Evolutionary conservation across 805 yeast genomes (phyloP).

Genomic region (Lachancea quebecensis): DNA sequence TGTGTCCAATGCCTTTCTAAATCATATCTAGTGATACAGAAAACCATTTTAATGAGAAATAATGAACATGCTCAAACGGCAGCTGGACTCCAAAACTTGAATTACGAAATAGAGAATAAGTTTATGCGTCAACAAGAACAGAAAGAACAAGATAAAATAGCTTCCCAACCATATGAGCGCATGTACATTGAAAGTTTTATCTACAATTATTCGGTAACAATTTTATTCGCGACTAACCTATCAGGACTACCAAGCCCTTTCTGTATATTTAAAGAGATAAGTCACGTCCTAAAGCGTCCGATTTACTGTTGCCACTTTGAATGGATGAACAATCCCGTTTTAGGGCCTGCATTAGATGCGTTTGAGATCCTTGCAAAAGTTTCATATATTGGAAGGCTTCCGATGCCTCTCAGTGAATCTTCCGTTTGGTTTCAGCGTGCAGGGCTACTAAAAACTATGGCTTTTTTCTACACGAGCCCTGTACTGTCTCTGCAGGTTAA

Average conservation of each 20-base stretch:
- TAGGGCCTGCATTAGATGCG: slow-evolving; percentile 35
- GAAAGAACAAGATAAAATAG: background rate
- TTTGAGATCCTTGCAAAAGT: slow-evolving; percentile 36
- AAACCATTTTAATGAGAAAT: slow-evolving; percentile 14
- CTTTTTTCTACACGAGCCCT: slow-evolving; percentile 12
- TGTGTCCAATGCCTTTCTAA: slow-evolving; percentile 32
- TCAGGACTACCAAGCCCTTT: slow-evolving; percentile 39
- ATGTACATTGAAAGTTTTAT: slow-evolving; percentile 40
- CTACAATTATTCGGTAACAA: slow-evolving; percentile 36
- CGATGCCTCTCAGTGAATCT: slow-evolving; percentile 11
- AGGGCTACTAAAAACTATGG: slow-evolving; percentile 9
- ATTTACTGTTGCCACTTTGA: slow-evolving; percentile 32
- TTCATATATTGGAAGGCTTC: slow-evolving; percentile 31
- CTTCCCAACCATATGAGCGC: slow-evolving; percentile 26
- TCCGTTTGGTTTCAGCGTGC: slow-evolving; percentile 12
- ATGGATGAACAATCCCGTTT: slow-evolving; percentile 39
- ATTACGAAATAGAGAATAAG: slow-evolving; percentile 12
- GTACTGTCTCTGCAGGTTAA: slow-evolving; percentile 1
- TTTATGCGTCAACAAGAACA: slow-evolving; percentile 4
- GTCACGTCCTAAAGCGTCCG: slow-evolving; percentile 31
- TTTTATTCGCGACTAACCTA: slow-evolving; percentile 32
- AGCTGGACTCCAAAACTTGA: slow-evolving; percentile 8
- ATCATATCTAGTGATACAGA: slow-evolving; percentile 33
- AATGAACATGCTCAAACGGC: background rate
- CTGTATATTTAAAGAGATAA: slow-evolving; percentile 31